These are phyloP conservation scores for Cordyceps tenuipes DNA, from an alignment of 2,329 filamentous ascomycete genomes.

Conservation along the genomic window DNA sequence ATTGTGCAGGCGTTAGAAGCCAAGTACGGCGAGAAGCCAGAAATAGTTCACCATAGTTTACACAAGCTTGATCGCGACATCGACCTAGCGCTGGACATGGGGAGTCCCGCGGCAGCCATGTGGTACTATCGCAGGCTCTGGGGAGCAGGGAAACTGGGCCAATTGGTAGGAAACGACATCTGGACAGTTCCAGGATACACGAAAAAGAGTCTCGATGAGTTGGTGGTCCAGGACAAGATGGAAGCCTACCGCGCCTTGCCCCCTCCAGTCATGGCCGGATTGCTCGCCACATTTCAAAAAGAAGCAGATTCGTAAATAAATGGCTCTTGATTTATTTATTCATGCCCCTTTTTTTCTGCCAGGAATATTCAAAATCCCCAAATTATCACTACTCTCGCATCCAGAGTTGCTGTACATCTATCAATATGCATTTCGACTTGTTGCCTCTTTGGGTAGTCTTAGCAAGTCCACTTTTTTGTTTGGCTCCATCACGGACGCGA, in stretches of 20 bases:
- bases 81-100: not conserved
- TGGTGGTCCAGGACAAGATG: not conserved
- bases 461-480: conserved; percentile 5
- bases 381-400: too few relatives aligned
- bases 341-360: too few relatives aligned
- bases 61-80: not conserved
- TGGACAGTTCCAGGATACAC: not conserved
- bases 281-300: not conserved
- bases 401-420: not conserved
- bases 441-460: not conserved
- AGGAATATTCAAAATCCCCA: too few relatives aligned
- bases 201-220: not conserved
- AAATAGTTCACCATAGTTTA: not conserved
- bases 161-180: not conserved
- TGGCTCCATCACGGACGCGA: conserved; percentile 7
- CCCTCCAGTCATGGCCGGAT: not conserved
- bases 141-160: not conserved
- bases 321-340: too few relatives aligned
- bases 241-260: not conserved
- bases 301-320: not conserved
- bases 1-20: not conserved
- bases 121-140: conserved; percentile 1
- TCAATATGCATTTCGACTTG: not conserved
- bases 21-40: not conserved
- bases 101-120: not conserved